Base-by-base conservation (phyloP, 176 grass and related monocot genomes). In the Thalia dealbata region DNA sequence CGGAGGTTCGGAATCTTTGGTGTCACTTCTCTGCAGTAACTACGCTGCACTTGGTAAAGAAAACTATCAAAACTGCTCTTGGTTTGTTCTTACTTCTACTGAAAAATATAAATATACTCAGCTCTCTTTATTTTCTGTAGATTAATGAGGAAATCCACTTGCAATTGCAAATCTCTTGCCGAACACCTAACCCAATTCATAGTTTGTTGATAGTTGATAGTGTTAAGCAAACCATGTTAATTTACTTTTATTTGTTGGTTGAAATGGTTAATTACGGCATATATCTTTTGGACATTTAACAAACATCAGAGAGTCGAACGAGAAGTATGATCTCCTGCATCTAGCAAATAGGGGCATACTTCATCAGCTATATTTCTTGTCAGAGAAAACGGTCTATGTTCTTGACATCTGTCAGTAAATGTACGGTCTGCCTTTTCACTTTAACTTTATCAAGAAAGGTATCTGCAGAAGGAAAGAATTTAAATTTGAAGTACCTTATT, bases 21-120 rank as follows among this genome's bases (percentile, higher is more conserved):
- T 88, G 82, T 92, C 87, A 79, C 43, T 81, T 78, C 80, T 92
- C 41, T 44, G 50, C 22, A 82, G 85, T 75, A 97, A 90, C 72
- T 85, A 88, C 61, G 83, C 87, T 73, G 86, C 80, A 70, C 61
- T 97, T 14, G 85, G 85, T 97, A 97, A 84, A 79, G 27, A 75
- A 19, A 42, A 28, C 50, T 67, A 43, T 64, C 18, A 45, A 6
- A 21, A 30, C 60, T 8, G 21, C 6, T 81, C 67, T 41, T 29
- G 23, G 44, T 64, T 26, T 80, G 41, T 68, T 66, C 50, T 52
- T 9, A 79, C 56, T 59, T 18, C n/a, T 21, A 32, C 15, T 21
- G 72, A 41, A n/a, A 43, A 77, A 68, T 50, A 23, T 50, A 73
- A 61, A 28, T 19, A 41, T 79, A 3, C 55, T 35, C n/a, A 19